A percentile compares a stretch with the other conserved stretches of the same genome.
phyloP scores from a whole-genome alignment of 306 rosid genomes.

The Calophaca sinica region DNA sequence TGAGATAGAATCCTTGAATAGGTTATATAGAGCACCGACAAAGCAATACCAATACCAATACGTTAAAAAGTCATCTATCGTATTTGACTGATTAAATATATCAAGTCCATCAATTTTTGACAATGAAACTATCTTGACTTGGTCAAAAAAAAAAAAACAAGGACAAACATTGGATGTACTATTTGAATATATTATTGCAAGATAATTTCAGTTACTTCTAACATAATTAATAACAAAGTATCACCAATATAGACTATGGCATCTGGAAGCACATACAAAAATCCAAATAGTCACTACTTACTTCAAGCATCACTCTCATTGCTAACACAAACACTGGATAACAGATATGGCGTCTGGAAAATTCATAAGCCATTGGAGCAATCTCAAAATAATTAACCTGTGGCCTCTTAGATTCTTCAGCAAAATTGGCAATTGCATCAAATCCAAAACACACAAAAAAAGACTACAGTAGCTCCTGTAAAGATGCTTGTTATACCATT shows the following conservation, averaged over 20 bases:
- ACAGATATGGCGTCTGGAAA: slow-evolving; percentile 33
- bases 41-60: too few relatives aligned
- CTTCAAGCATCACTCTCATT: slow-evolving; percentile 25
- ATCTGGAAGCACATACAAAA: slow-evolving; percentile 29
- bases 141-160: too few relatives aligned
- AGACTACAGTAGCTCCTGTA: slow-evolving; percentile 96
- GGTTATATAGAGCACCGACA: too few relatives aligned
- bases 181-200: background rate
- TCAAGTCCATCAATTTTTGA: too few relatives aligned
- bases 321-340: slow-evolving; percentile 14
- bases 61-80: too few relatives aligned
- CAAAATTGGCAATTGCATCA: slow-evolving; percentile 99
- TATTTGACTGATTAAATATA: too few relatives aligned
- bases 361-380: slow-evolving; percentile 41
- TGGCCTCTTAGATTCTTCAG: slow-evolving; percentile 95
- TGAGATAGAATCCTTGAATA: too few relatives aligned
- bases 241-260: slow-evolving; percentile 4
- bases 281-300: background rate
- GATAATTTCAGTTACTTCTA: background rate
- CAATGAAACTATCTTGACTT: too few relatives aligned
- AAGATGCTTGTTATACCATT: slow-evolving; percentile 71
- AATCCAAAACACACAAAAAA: slow-evolving; percentile 96
- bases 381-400: slow-evolving; percentile 63
- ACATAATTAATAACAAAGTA: slow-evolving; percentile 25
- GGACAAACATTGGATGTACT: background rate